Evolutionary conservation across 129 eudicot species (phyloP), one percentile per base, ranked within the genome.

Genomic region (Solidago caesia): DNA sequence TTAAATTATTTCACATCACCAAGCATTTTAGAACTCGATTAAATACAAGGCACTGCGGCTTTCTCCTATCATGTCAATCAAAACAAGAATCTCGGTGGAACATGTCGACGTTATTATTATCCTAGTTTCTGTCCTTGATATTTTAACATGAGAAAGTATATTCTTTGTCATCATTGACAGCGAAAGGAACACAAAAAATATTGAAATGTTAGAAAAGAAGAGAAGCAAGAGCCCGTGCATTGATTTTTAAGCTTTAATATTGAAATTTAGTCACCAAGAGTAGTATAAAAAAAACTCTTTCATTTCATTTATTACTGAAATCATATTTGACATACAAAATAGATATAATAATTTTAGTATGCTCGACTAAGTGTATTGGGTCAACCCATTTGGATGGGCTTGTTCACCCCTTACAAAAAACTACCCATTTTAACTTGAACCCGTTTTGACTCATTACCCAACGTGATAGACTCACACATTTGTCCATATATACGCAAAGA

Each of bases 1-100:
- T 63, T 16, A 45, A 77, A 70, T 69, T 63, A 78, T 85, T 75
- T 82, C 59, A 61, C 59, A 71, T 67, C 61, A 59, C 48, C 65
- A 67, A 58, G 59, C 44, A 67, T 21, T 45, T 58, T 68, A 57
- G 52, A 61, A 14, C 56, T 52, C 44, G 4, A 33, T 68, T 58
- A 68, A 71, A 72, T 72, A 25, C 27, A 58, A 1, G 63, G 77
- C 10, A 39, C 4, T 61, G 59, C 49, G 21, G 48, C 11, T 64
- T 66, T 75, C 63, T 44, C 64, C 64, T 64, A 64, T 65, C 73
- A 75, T 55, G 44, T 75, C 79, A 42, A 79, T 79, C 67, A 55
- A 49, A 72, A 72, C 29, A 72, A 72, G 78, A 44, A 79, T 79
- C 26, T 67, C 26, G 6, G 27, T 56, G 21, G 12, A 5, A 59